Conservation (phyloP, 208 protist species). For the Crithidia fasciculata region DNA sequence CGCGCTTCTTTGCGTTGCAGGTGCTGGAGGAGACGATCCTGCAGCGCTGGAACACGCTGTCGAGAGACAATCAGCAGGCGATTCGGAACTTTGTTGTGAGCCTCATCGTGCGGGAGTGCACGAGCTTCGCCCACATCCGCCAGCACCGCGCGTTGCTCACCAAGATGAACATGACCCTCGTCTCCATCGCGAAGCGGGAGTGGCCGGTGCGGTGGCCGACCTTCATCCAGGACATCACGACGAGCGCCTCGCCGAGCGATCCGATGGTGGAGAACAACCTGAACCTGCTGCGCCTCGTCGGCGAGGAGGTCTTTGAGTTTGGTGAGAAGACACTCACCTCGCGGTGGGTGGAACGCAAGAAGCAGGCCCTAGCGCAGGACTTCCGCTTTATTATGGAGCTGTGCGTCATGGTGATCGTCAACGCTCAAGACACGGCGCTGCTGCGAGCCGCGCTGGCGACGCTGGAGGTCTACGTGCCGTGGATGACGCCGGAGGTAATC, state of each 20-base stretch:
- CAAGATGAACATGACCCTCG: constrained; percentile 91
- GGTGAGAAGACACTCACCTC: constrained; percentile 96
- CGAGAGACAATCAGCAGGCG: constrained; percentile 84
- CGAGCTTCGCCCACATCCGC: constrained; percentile 58
- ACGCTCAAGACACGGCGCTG: constrained; percentile 51
- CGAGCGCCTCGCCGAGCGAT: constrained; percentile 90
- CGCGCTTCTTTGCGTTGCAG: constrained; percentile 93
- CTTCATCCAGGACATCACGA: constrained; percentile 98
- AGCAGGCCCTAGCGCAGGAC: constrained; percentile 94
- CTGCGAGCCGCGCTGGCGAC: constrained; percentile 79
- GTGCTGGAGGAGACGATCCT: constrained; percentile 94
- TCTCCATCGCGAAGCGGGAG: constrained; percentile 98
- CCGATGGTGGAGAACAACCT: constrained; percentile 98
- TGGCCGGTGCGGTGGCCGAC: constrained; percentile 98
- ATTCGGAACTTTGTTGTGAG: constrained; percentile 97
- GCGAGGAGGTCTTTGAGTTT: constrained; percentile 98
- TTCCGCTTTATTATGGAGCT: constrained; percentile 96
- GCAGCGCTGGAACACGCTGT: constrained; percentile 96
- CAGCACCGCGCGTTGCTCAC: constrained; percentile 78
- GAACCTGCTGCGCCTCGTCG: constrained; percentile 96
- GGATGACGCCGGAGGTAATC: constrained; percentile 80
- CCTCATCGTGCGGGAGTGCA: constrained; percentile 92
- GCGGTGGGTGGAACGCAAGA: constrained; percentile 95
- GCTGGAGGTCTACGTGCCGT: constrained; percentile 83
- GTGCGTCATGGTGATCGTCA: constrained; percentile 76